Base-by-base conservation (phyloP, 768 basidiomycete species). In the Lentinula sp. region DNA sequence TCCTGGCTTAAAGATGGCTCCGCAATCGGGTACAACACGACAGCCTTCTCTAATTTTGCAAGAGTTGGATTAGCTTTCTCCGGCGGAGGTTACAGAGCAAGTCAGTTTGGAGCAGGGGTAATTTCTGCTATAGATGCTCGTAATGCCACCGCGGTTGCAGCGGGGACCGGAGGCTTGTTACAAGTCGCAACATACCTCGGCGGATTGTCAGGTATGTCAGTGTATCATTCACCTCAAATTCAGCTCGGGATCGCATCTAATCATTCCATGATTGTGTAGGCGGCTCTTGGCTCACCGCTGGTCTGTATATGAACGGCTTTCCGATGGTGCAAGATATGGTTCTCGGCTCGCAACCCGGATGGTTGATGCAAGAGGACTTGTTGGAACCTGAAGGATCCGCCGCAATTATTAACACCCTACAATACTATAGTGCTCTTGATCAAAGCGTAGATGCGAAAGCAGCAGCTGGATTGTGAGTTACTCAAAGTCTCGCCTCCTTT, bases 81-180 rank as follows among this genome's bases (percentile, higher is more conserved):
- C 23, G 91, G 91, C 2, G 87, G 86, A 16, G 88, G 88, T 0
- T 79, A 85, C 48, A 78, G 91, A 42, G 82, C 88, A 0, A 86
- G 87, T 0, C 80, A 83, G 61, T 88, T 80, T 59, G 86, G 82
- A 21, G 88, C 86, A 0, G 86, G 78, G 4, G 79, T 82, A 56
- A 66, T 87, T 15, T 77, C 73, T n/a, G 86, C 77, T 1, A 70
- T 89, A 45, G 87, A 91, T 72, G 80, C 80, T 28, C 75, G 86
- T 40, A 89, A 89, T 61, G 70, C 70, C 1, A 79, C 84, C 13
- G 76, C 86, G 35, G 84, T 82, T 64, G 70, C 74, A 1, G 76
- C 73, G 2, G 87, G 87, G 4, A 85, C 86, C 0, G 88, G 88
- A 2, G 88, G 87, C 1, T 75, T 91, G 15, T 71, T 88, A 56